Conservation (phyloP, 352 stramenopile species). For the Peronospora tabacina region DNA sequence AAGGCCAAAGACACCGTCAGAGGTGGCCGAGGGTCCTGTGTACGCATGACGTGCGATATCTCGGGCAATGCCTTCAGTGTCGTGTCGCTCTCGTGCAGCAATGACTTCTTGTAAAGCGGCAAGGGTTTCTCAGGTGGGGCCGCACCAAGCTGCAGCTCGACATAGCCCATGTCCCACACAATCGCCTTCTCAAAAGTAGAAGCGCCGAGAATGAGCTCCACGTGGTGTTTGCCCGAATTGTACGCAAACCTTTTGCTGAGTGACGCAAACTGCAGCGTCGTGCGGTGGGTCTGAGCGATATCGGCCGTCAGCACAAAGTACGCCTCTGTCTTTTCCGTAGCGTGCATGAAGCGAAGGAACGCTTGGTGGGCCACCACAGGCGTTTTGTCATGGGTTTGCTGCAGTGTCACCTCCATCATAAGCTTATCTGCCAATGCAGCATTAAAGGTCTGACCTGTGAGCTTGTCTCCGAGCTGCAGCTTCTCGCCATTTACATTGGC, state of each 20-base stretch:
- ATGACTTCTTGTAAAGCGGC: constrained; percentile 80
- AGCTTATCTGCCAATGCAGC: constrained; percentile 52
- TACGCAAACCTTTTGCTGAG: constrained; percentile 81
- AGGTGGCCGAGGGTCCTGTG: constrained; percentile 58
- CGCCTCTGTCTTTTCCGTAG: constrained; percentile 42
- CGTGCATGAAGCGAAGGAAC: constrained; percentile 68
- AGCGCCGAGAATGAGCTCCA: constrained; percentile 72
- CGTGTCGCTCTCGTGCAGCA: constrained; percentile 84
- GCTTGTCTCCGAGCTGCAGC: constrained; percentile 46
- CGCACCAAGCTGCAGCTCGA: constrained; percentile 61
- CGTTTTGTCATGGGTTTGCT: constrained; percentile 47
- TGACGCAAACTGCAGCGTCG: constrained; percentile 43
- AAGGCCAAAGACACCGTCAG: constrained; percentile 65
- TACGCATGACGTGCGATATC: constrained; percentile 83
- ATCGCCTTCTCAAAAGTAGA: constrained; percentile 72
- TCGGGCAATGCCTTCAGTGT: constrained; percentile 79
- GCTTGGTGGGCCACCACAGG: constrained; percentile 62
- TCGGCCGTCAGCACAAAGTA: constrained; percentile 69
- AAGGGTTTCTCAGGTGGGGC: constrained; percentile 50
- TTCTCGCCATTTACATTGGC: constrained; percentile 47
- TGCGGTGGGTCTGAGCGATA: constrained; percentile 28
- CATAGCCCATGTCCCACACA: constrained; percentile 57
- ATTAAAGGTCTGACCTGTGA: constrained; percentile 45
- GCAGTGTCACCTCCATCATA: constrained; percentile 48
- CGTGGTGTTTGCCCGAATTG: constrained; percentile 55